phyloP scores from a whole-genome alignment of 257 asterid genomes.

The Gentiana dahurica region DNA sequence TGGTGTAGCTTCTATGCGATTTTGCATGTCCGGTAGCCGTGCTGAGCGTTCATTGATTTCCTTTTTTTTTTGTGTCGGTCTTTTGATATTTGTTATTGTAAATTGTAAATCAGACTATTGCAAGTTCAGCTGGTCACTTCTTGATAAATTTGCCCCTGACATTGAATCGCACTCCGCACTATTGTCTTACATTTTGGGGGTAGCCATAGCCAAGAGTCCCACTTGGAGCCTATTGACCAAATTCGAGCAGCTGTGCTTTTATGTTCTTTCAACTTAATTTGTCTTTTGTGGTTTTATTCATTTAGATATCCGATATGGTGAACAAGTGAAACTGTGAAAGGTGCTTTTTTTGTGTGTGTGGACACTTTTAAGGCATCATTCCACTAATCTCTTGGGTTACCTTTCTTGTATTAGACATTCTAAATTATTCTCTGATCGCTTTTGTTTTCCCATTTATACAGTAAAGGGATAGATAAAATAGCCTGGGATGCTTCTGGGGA shows the following conservation, averaged over 20 bases:
- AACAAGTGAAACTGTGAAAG: background rate
- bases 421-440: background rate
- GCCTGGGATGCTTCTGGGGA: conserved; percentile 99
- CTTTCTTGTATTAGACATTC: no score
- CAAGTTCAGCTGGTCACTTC: no score
- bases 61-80: background rate
- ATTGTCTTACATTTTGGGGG: no score
- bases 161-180: no score
- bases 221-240: no score
- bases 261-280: background rate
- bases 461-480: conserved; percentile 73
- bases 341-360: background rate
- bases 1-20: background rate
- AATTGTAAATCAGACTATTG: no score
- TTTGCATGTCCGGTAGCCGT: background rate
- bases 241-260: background rate
- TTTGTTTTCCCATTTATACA: conserved; percentile 15
- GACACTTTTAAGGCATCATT: background rate
- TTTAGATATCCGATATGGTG: no score
- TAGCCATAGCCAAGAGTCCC: no score
- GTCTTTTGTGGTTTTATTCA: background rate
- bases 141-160: no score
- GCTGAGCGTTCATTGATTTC: background rate
- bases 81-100: no score
- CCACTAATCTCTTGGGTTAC: no score